phyloP scores from a whole-genome alignment of 257 asterid species.

The Forsythia suspensa region DNA sequence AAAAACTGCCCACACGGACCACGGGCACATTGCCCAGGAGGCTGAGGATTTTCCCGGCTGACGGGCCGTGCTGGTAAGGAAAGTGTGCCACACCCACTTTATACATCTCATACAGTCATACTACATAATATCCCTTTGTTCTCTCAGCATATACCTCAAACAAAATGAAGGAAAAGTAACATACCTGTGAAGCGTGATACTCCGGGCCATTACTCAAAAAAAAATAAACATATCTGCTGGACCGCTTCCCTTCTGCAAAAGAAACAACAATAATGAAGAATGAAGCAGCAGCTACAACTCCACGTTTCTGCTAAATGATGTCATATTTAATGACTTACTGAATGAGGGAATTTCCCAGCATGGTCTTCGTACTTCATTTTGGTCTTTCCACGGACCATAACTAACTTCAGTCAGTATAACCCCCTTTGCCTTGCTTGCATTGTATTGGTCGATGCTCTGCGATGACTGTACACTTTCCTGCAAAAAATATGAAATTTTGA shows the following conservation, averaged over 20 bases:
- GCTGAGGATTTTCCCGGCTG: neutral
- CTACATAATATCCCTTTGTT: neutral
- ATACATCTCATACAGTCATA: neutral
- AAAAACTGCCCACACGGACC: neutral
- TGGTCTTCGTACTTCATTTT: slow-evolving; percentile 28
- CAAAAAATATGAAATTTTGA: neutral
- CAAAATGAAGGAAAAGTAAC: neutral
- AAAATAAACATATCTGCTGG: slow-evolving; percentile 49
- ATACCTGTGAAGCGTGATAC: slow-evolving; percentile 65
- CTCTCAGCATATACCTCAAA: neutral
- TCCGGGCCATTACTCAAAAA: slow-evolving; percentile 53
- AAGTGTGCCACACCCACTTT: neutral
- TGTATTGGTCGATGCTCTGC: slow-evolving; percentile 15
- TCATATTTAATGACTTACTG: slow-evolving; percentile 29
- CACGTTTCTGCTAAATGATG: neutral
- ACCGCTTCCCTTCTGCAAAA: slow-evolving; percentile 30
- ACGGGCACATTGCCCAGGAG: neutral
- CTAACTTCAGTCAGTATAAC: slow-evolving; percentile 21
- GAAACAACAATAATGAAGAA: neutral
- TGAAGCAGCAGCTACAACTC: neutral
- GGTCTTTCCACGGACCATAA: slow-evolving; percentile 33
- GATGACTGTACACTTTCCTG: slow-evolving; percentile 37
- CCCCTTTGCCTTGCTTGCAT: slow-evolving; percentile 25
- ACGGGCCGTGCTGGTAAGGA: neutral
- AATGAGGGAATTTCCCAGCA: slow-evolving; percentile 47